Evolutionary conservation across 2,329 filamentous ascomycete species (phyloP).

Genomic region (Venturia asperata): DNA sequence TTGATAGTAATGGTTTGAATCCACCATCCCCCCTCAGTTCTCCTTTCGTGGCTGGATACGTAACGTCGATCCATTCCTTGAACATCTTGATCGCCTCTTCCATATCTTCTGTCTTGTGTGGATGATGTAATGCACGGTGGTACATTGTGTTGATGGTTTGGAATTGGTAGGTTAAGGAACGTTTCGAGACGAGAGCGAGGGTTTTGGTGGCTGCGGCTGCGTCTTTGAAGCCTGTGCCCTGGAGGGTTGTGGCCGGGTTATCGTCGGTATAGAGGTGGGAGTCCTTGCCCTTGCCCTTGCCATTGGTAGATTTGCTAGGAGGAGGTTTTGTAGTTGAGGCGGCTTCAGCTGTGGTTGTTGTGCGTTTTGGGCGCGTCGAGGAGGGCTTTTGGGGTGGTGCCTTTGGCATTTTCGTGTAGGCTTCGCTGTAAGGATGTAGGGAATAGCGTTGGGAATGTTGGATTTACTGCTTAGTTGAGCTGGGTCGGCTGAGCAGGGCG

Average conservation of each 20-base stretch:
- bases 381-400: neutral
- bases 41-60: conserved; percentile 25
- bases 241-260: conserved; percentile 29
- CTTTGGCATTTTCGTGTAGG: neutral
- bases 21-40: conserved; percentile 18
- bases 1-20: conserved; percentile 29
- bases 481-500: neutral
- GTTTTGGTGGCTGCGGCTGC: conserved; percentile 25
- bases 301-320: neutral
- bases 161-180: conserved; percentile 29
- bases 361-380: neutral
- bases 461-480: neutral
- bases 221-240: conserved; percentile 31
- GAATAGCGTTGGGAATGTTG: neutral
- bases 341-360: neutral
- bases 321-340: neutral
- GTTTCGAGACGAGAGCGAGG: conserved; percentile 26
- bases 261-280: conserved; percentile 32
- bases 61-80: conserved; percentile 27
- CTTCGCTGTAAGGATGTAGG: neutral
- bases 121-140: conserved; percentile 27
- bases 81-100: conserved; percentile 27
- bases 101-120: conserved; percentile 22
- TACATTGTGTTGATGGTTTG: conserved; percentile 30
- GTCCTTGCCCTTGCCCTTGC: conserved; percentile 21